Conservation (phyloP, 352 stramenopile species). For the Pseudoperonospora humuli region DNA sequence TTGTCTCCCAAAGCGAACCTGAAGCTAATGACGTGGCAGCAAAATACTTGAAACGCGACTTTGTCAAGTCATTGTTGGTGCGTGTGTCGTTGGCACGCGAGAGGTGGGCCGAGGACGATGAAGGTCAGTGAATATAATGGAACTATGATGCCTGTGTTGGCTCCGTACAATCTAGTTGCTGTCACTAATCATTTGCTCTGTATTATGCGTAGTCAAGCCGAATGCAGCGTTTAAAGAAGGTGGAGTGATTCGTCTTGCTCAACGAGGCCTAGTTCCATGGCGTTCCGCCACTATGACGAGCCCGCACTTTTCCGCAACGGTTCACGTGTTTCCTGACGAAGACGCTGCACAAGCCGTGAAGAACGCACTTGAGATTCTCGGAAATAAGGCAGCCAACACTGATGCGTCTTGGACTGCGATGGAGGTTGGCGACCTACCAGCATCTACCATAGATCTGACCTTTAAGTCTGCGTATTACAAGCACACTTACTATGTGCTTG, state of each 20-base stretch:
- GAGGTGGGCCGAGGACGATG: constrained; percentile 29
- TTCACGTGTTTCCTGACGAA: constrained; percentile 46
- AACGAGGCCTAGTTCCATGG: constrained; percentile 41
- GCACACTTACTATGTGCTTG: constrained; percentile 16
- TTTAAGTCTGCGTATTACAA: constrained; percentile 16
- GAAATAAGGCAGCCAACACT: constrained; percentile 9
- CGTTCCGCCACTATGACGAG: constrained; percentile 15
- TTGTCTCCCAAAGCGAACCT: constrained; percentile 29
- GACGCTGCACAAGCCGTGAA: constrained; percentile 31
- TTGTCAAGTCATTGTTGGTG: constrained; percentile 52
- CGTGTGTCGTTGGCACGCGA: constrained; percentile 49
- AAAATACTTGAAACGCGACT: constrained; percentile 56
- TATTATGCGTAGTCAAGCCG: constrained; percentile 15
- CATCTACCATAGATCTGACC: constrained; percentile 10
- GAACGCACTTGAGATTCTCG: constrained; percentile 57
- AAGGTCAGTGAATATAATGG: no score
- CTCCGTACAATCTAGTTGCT: neutral
- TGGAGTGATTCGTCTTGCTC: constrained; percentile 33
- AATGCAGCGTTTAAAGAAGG: constrained; percentile 28
- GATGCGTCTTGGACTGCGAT: constrained; percentile 14
- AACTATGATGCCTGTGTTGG: no score
- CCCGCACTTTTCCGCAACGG: constrained; percentile 25
- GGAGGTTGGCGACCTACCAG: constrained; percentile 16
- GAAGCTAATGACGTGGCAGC: constrained; percentile 29
- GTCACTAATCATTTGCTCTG: constrained; percentile 14